phyloP scores from a whole-genome alignment of 75 land plant genomes.

The Picea sitchensis region DNA sequence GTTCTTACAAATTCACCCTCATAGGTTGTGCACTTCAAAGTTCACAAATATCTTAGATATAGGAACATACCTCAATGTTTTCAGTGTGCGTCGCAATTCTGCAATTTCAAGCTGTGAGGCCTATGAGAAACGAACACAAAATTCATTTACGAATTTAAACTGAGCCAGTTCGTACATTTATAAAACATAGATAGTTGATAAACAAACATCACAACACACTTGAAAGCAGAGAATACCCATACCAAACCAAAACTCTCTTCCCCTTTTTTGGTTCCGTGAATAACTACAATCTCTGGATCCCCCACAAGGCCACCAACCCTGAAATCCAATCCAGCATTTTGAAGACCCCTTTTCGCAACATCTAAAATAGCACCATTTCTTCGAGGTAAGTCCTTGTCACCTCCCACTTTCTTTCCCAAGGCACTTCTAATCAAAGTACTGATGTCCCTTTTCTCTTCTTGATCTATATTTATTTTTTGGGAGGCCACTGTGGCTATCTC shows the following conservation, averaged over 20 bases:
- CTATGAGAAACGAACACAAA: constrained; percentile 26
- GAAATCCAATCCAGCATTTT: constrained; percentile 49
- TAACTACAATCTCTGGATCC: constrained; percentile 12
- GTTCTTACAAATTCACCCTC: no score
- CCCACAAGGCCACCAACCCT: constrained; percentile 20
- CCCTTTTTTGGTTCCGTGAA: constrained; percentile 19
- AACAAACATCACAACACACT: background rate
- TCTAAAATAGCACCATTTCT: constrained; percentile 35
- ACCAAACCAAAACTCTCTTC: constrained; percentile 70
- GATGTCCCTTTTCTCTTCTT: constrained; percentile 75
- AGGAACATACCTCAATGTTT: constrained; percentile 52
- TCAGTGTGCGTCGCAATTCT: constrained; percentile 60
- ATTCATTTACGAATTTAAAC: background rate
- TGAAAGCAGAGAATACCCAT: background rate
- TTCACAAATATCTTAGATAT: background rate
- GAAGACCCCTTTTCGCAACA: constrained; percentile 55
- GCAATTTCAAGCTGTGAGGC: constrained; percentile 73
- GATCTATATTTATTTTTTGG: constrained; percentile 43
- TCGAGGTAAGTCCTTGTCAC: constrained; percentile 3
- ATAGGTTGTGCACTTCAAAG: background rate
- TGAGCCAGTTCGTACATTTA: background rate
- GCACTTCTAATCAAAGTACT: constrained; percentile 74
- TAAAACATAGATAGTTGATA: background rate
- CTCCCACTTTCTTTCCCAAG: constrained; percentile 31
- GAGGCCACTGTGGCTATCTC: no score